Conservation (phyloP, 305 asterid species). For the Petunia hybrid region DNA sequence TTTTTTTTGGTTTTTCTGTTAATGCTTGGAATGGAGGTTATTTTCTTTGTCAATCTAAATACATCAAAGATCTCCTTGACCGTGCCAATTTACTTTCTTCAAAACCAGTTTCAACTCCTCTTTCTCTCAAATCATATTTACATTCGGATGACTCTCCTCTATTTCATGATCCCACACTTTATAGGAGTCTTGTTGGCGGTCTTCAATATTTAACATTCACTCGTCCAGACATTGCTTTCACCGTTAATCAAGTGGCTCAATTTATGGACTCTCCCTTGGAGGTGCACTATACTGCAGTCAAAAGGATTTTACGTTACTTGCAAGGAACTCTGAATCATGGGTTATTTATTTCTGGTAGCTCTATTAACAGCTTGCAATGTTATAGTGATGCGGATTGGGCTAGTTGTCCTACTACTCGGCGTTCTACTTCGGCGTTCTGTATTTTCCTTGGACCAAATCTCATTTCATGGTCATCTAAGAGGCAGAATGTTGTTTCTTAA, state of each 20-base stretch:
- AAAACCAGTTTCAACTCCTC: no score
- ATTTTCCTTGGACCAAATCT: background rate
- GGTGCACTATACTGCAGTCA: background rate
- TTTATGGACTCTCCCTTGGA: background rate
- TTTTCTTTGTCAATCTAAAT: no score
- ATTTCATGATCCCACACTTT: no score
- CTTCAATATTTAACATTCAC: background rate
- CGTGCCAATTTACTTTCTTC: no score
- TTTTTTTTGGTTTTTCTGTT: slow-evolving; percentile 14
- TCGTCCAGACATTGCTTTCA: background rate
- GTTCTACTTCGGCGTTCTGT: slow-evolving; percentile 7
- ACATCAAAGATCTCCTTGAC: no score
- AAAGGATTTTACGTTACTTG: no score
- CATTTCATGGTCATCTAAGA: background rate
- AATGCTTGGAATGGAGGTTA: background rate
- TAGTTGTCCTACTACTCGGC: background rate
- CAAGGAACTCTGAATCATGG: no score
- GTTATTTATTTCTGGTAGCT: no score
- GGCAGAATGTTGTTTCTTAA: no score
- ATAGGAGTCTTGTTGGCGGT: background rate
- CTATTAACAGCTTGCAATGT: background rate
- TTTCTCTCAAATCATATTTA: no score
- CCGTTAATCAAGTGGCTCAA: background rate
- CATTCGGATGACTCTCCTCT: no score
- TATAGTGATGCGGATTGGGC: no score